A percentile compares a stretch with the other conserved stretches of the same genome.
phyloP scores from a whole-genome alignment of 2,329 filamentous ascomycete genomes.

The Ophiostoma pallidulum region DNA sequence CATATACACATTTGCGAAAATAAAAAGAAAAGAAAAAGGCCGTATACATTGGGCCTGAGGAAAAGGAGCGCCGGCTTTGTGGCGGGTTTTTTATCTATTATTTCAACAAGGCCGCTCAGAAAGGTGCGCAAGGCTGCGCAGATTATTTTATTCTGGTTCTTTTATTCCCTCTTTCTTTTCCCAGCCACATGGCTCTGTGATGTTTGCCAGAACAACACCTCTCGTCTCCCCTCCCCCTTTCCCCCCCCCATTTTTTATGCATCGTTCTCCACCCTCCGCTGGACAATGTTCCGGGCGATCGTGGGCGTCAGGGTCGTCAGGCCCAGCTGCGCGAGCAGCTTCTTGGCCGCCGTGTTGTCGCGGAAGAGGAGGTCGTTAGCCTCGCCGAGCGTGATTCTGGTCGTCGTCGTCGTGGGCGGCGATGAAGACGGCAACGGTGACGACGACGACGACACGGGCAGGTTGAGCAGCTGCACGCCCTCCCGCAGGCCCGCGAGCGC shows the following conservation, averaged over 20 bases:
- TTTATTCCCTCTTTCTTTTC: background rate
- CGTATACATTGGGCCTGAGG: too few species aligned
- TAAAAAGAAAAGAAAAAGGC: too few species aligned
- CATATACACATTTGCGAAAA: too few species aligned
- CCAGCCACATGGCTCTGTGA: background rate
- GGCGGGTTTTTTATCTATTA: constrained; percentile 1
- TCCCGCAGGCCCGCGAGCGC: constrained; percentile 54
- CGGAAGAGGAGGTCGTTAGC: constrained; percentile 48
- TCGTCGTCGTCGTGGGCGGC: constrained; percentile 23
- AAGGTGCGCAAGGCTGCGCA: too few species aligned
- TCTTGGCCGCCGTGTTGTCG: constrained; percentile 48
- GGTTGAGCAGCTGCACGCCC: constrained; percentile 54
- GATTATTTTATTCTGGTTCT: background rate
- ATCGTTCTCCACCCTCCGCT: constrained; percentile 55
- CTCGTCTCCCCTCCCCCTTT: background rate
- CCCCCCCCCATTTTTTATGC: constrained; percentile 23
- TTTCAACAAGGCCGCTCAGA: too few species aligned
- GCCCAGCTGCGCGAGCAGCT: constrained; percentile 51
- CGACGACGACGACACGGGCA: constrained; percentile 39
- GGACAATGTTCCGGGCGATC: constrained; percentile 57
- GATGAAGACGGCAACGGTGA: constrained; percentile 21
- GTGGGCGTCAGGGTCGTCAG: constrained; percentile 51
- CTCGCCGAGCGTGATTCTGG: constrained; percentile 37
- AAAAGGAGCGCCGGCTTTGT: background rate
- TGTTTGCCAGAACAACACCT: background rate